Percentiles rank a stretch among this genome's conserved stretches.
Evolutionary conservation across 805 yeast genomes (phyloP).

Genomic region (Yamadazyma scolyti): DNA sequence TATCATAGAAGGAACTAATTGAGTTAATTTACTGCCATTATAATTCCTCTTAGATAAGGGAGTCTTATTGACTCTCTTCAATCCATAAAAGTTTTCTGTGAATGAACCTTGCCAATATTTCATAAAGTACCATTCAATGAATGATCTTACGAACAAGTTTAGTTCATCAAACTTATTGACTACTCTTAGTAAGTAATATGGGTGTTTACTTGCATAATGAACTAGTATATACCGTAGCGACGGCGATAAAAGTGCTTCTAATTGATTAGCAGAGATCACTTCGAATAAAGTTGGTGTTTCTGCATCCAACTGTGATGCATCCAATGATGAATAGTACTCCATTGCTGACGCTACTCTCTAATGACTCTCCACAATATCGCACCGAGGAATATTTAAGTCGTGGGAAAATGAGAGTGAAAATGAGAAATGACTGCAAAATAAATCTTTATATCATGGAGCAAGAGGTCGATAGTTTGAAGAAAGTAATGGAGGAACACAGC

Average conservation of each 20-base stretch:
- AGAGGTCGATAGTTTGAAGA: no score
- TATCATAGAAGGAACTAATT: conserved; percentile 37
- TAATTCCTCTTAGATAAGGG: conserved; percentile 27
- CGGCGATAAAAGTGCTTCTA: conserved; percentile 75
- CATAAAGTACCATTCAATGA: conserved; percentile 69
- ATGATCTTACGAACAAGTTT: conserved; percentile 54
- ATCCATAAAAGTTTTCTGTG: conserved; percentile 89
- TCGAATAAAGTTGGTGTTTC: conserved; percentile 87
- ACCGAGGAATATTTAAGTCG: no score
- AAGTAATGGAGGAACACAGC: no score
- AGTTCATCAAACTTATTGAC: conserved; percentile 77
- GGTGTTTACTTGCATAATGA: conserved; percentile 76
- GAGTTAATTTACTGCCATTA: conserved; percentile 30
- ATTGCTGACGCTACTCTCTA: no score
- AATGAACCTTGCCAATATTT: conserved; percentile 78
- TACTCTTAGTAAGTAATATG: conserved; percentile 58
- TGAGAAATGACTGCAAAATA: no score
- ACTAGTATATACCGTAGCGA: conserved; percentile 76
- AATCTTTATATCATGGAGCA: no score
- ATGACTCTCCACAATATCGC: no score
- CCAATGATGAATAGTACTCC: conserved; percentile 79
- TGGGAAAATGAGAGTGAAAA: no score
- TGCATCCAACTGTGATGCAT: conserved; percentile 70
- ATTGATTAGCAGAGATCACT: conserved; percentile 74
- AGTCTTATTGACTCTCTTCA: conserved; percentile 56